These are phyloP conservation scores for Pulveroboletus sp. DNA, from an alignment of 768 basidiomycete species.

Conservation along the genomic window DNA sequence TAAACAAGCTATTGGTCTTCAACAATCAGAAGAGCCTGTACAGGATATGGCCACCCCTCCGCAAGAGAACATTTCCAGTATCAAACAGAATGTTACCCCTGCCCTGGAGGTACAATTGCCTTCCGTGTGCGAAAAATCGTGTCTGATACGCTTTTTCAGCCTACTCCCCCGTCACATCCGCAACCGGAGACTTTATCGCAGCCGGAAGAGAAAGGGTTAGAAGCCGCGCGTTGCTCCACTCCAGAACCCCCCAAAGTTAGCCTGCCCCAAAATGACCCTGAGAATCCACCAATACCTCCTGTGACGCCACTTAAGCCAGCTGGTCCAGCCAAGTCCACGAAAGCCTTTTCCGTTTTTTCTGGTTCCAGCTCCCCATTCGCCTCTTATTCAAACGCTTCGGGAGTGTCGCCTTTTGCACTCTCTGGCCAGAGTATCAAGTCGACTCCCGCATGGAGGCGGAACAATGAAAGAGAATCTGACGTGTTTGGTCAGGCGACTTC, in stretches of 20 bases:
- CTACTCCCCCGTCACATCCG: neutral
- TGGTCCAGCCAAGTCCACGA: constrained; percentile 10
- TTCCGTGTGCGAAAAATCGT: neutral
- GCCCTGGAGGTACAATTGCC: constrained; percentile 14
- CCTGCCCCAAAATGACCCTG: constrained; percentile 7
- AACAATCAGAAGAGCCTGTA: constrained; percentile 6
- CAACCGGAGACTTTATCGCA: neutral
- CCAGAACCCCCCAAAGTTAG: constrained; percentile 5
- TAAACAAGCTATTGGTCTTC: constrained; percentile 16
- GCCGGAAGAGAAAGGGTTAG: constrained; percentile 10
- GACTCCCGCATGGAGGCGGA: constrained; percentile 27
- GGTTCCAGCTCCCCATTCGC: constrained; percentile 35
- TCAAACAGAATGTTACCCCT: constrained; percentile 3
- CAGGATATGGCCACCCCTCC: constrained; percentile 8
- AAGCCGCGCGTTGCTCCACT: constrained; percentile 8
- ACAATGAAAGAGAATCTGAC: constrained; percentile 6
- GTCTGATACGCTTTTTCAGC: constrained; percentile 14
- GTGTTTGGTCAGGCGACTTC: constrained; percentile 6
- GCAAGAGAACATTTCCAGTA: neutral
- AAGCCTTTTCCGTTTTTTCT: constrained; percentile 41
- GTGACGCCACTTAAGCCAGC: constrained; percentile 13
- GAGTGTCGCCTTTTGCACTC: constrained; percentile 22
- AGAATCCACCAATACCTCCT: constrained; percentile 7
- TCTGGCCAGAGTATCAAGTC: constrained; percentile 11
- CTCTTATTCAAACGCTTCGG: constrained; percentile 26